Percentiles rank a stretch among this genome's conserved stretches.
Evolutionary conservation across 1,139 yeast genomes (phyloP).

Genomic region (Suhomyces guaymorum): DNA sequence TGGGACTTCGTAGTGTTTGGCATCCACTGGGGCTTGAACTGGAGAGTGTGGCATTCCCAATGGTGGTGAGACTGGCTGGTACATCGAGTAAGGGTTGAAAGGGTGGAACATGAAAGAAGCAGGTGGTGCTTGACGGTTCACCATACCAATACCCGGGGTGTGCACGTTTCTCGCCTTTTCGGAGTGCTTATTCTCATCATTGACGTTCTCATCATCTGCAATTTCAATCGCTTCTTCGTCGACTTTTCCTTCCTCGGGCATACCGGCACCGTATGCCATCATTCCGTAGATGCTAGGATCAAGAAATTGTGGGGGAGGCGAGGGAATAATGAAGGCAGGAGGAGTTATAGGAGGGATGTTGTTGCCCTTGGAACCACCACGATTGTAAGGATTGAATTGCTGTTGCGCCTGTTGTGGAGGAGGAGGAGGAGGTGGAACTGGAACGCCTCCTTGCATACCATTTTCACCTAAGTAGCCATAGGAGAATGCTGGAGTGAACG

Average conservation of each 20-base stretch:
- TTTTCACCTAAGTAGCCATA: constrained; percentile 33
- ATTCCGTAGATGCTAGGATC: constrained; percentile 39
- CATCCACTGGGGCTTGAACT: constrained; percentile 14
- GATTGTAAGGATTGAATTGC: constrained; percentile 16
- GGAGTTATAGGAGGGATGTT: constrained; percentile 37
- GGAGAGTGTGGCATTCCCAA: constrained; percentile 13
- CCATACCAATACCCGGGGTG: constrained; percentile 45
- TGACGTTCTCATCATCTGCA: constrained; percentile 5
- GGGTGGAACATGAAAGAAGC: constrained; percentile 50
- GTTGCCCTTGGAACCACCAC: constrained; percentile 20
- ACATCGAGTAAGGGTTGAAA: constrained; percentile 50
- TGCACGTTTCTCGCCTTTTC: constrained; percentile 14
- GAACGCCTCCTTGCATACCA: constrained; percentile 16
- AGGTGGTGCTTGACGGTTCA: constrained; percentile 34
- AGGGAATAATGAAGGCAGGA: constrained; percentile 44
- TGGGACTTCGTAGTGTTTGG: constrained; percentile 5
- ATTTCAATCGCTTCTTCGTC: constrained; percentile 6
- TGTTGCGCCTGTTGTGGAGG: constrained; percentile 13
- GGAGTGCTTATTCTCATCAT: constrained; percentile 11
- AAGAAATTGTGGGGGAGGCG: constrained; percentile 40
- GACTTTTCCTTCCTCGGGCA: neutral
- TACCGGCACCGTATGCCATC: constrained; percentile 23
- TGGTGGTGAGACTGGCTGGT: constrained; percentile 30
- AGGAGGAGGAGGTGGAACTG: constrained; percentile 16
- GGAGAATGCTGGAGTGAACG: constrained; percentile 50